Conservation (phyloP, 768 basidiomycete species). For the Trametes sanguinea region DNA sequence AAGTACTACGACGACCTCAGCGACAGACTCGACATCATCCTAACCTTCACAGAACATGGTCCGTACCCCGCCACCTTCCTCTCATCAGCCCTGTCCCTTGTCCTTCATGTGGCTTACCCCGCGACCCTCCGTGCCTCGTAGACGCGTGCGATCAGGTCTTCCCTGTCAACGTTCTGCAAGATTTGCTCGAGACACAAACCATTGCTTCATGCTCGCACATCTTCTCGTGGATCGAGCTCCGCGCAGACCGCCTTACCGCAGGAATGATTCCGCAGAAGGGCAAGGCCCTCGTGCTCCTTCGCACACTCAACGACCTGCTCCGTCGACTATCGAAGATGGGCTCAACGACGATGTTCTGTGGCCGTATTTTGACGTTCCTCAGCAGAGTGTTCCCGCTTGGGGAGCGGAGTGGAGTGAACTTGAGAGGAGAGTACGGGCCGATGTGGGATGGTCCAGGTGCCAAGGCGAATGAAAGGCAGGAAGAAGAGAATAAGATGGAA, state of each 20-base stretch:
- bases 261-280: conserved; percentile 85
- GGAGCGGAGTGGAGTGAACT: conserved; percentile 88
- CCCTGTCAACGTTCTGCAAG: conserved; percentile 74
- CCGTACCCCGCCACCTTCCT: conserved; percentile 27
- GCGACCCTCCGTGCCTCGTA: conserved; percentile 30
- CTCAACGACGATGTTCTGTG: conserved; percentile 83
- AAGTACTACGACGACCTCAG: conserved; percentile 64
- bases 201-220: conserved; percentile 83
- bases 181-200: conserved; percentile 84
- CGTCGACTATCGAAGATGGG: conserved; percentile 86
- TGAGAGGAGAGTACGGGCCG: conserved; percentile 85
- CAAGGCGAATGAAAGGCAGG: conserved; percentile 34
- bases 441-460: conserved; percentile 67
- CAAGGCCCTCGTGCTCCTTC: conserved; percentile 81
- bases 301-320: conserved; percentile 85
- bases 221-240: conserved; percentile 84
- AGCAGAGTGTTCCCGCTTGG: conserved; percentile 85
- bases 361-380: conserved; percentile 85
- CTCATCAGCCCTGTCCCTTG: neutral
- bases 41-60: conserved; percentile 81
- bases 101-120: conserved; percentile 1
- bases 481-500: conserved; percentile 33
- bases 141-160: conserved; percentile 80
- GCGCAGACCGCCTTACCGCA: conserved; percentile 68
- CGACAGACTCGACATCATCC: conserved; percentile 68